Base-by-base conservation (phyloP, 139 green algal genomes). In the Chlorella sp. region DNA sequence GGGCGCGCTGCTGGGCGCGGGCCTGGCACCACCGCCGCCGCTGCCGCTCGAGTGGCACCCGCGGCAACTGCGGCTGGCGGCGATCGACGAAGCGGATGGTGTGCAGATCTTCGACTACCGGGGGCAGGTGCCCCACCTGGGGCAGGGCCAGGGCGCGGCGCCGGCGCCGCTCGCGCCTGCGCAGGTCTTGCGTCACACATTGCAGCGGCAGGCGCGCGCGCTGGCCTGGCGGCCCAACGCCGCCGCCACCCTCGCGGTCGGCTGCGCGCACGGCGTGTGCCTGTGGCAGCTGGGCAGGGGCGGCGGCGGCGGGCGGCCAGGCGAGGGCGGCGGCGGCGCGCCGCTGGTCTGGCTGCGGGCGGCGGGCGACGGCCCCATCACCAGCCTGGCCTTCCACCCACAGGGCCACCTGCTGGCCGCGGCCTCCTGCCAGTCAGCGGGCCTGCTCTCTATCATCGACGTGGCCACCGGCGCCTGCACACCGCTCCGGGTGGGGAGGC, bases 401-500 rank as follows among this genome's bases (percentile, higher is more conserved):
- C 67, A 71, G 56, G 77, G 77, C 2, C 69, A 74, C 46, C 58
- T 83, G 55, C 77, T 83, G 51, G 77, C 77, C 8, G 67, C 4
- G 3, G 67, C 69, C 29, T 43, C n/a, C 33, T 11, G 45, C 5
- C 15, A 31, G 17, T 38, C 43, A 12, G 9, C 15, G 8, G 41
- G 58, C 0, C 59, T 58, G 43, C 65, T 83, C 36, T 36, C 33
- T 31, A 35, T 83, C 12, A 79, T 69, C 69, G 77, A 83, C 29
- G 77, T 77, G 60, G 68, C 67, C 53, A 83, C 69, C 5, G 69
- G 67, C 19, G 46, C 33, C 40, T 35, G 31, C 42, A 65, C 46
- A 2, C 42, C 56, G 11, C 8, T 83, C 14, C 21, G 51, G 72
- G 72, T 78, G 60, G 42, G 69, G 45, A 42, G 59, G 31, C 31